A percentile compares a stretch with the other conserved stretches of the same genome.
These are phyloP conservation scores for Dacryopinax primogenitus DNA, from an alignment of 768 basidiomycete species.

Conservation along the genomic window DNA sequence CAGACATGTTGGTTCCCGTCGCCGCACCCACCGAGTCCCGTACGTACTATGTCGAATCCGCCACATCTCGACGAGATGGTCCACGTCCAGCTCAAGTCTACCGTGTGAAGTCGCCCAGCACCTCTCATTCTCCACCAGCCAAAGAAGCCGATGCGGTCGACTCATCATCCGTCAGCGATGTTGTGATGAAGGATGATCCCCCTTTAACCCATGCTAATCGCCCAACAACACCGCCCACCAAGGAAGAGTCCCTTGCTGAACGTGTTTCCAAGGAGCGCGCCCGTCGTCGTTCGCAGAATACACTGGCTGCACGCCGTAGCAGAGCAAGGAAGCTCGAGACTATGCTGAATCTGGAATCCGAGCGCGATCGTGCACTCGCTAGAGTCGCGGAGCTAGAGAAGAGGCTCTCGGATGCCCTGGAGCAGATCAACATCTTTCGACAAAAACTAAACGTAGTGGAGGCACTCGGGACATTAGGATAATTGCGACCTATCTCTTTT, in stretches of 20 bases:
- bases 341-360: conserved; percentile 46
- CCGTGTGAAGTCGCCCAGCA: not conserved
- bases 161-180: conserved; percentile 1
- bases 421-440: not conserved
- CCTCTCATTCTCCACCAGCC: not conserved
- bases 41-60: not conserved
- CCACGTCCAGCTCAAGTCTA: not conserved
- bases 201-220: not conserved
- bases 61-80: not conserved
- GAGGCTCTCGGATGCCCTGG: not conserved
- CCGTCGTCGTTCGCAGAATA: conserved; percentile 41
- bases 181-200: not conserved
- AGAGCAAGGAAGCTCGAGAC: conserved; percentile 65
- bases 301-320: conserved; percentile 68
- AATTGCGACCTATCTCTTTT: not conserved
- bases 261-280: not conserved
- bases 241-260: not conserved
- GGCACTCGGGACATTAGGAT: not conserved
- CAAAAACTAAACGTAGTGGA: not conserved
- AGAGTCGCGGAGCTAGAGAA: not conserved
- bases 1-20: not conserved
- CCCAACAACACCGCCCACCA: not conserved
- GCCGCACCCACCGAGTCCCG: not conserved
- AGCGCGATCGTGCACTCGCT: not conserved
- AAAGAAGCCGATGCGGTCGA: not conserved